Base-by-base conservation (phyloP, 164 flowering plant genomes). In the Macadamia integrifolia region DNA sequence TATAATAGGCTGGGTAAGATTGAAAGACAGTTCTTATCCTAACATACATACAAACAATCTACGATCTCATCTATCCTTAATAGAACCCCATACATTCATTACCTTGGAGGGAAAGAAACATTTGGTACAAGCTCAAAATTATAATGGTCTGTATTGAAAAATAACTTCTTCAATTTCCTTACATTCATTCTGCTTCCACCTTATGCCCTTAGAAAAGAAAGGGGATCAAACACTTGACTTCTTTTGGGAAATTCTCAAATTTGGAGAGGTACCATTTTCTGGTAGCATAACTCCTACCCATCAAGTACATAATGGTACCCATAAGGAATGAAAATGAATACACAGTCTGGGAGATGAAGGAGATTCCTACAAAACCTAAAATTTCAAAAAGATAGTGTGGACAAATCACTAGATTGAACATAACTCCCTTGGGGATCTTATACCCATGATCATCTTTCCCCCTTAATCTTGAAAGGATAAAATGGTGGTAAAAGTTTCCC, bases 321-420 rank as follows among this genome's bases (percentile, higher is more conserved):
- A 80, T 0, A 1, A 88, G 66, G 64, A 78, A 73, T 15, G 76
- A 71, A 35, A 78, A 71, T 2, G 87, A 48, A 69, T 78, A 84
- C 1, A 78, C 0, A 3, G 88, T 84, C 53, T 88, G 96, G 40
- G 93, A 81, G 46, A 86, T 86, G n/a, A 79, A 77, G 6, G 85
- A 65, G 11, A 90, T n/a, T 6, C 93, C 92, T 2, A 80, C 30
- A 60, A 83, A 88, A 1, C 9, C 76, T 13, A 85, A 8, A 28
- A 87, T 77, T 69, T 90, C 93, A 61, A 88, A 90, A 13, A 87
- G 76, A 66, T 90, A 90, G 65, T 90, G 96, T 11, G 96, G 93
- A 79, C 96, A 90, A 6, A 86, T 78, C 10, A 87, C 84, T n/a
- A 79, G 44, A 68, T 63, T 69, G 56, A 90, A 90, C 4, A 90